Base-by-base conservation (phyloP, 306 rosid species). In the Corylus heterophylla region DNA sequence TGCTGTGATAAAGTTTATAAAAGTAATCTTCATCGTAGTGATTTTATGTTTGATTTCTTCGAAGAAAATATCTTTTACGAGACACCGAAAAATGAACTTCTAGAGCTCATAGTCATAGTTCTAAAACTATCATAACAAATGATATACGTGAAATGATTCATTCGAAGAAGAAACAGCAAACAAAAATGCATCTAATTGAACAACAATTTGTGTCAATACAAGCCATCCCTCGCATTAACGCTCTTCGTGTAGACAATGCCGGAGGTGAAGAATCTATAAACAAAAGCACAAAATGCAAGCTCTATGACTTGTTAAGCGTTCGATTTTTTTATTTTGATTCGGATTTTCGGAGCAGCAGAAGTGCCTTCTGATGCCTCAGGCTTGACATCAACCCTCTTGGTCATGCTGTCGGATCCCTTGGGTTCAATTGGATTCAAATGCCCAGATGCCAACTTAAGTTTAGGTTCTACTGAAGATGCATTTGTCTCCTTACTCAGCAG, bases 251-350 rank as follows among this genome's bases (percentile, higher is more conserved):
- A n/a, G 25, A 67, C 79, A 58, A 2, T 54, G 80, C 73, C 76
- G 64, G 37, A 12, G n/a, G 14, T 49, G 35, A 56, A 11, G 16
- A 42, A 63, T 63, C 20, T 49, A 74, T 55, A 52, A 68, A 54
- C 3, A 76, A 12, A 11, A 35, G 68, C 47, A 54, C 79, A 81
- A 68, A 48, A 54, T 64, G 45, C 75, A 70, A 52, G 61, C 50
- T 78, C 79, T 87, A 90, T 12, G 82, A 87, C 78, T 94, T 83
- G 51, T 45, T 83, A 35, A 84, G 78, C 63, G 81, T 76, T 70
- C 92, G 83, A 45, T 85, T 91, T 86, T 86, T 92, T 94, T 11
- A 92, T 86, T 84, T 89, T 94, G 55, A 94, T 90, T 71, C 98
- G 90, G 80, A 94, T 67, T 85, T 86, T 94, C 7, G 95, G 95